phyloP scores from a whole-genome alignment of 768 basidiomycete genomes.

The Suillus ampliporus region DNA sequence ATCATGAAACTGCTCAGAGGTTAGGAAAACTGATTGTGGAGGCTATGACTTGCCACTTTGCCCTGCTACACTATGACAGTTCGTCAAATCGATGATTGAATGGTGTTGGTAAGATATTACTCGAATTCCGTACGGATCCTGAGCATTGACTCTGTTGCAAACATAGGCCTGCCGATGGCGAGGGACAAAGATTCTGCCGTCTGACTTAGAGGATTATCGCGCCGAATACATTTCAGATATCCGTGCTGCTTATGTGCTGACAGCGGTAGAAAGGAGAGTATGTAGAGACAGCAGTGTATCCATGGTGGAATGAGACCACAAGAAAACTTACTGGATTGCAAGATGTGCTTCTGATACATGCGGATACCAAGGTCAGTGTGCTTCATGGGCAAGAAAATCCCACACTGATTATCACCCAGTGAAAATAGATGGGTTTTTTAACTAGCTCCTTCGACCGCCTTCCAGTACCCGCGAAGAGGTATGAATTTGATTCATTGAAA shows the following conservation, averaged over 20 bases:
- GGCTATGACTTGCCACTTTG: neutral
- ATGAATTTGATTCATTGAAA: no score
- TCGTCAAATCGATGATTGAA: neutral
- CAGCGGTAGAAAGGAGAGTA: neutral
- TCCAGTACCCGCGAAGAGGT: no score
- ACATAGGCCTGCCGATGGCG: neutral
- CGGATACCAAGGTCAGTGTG: neutral
- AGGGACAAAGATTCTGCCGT: neutral
- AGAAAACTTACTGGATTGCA: neutral
- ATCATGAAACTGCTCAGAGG: neutral
- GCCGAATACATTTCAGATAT: neutral
- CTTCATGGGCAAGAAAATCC: neutral
- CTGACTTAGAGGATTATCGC: neutral
- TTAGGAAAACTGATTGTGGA: neutral
- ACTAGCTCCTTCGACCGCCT: no score
- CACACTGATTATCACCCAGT: neutral
- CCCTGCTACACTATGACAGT: neutral
- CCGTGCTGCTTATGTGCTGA: neutral
- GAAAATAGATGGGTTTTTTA: no score
- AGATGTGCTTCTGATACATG: neutral
- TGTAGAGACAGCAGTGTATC: neutral
- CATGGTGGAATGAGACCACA: neutral
- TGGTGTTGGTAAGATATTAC: neutral
- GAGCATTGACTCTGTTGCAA: neutral
- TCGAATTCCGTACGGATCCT: neutral